Conservation (phyloP, 2,329 filamentous ascomycete genomes). For the Cordyceps cateniannulata region DNA sequence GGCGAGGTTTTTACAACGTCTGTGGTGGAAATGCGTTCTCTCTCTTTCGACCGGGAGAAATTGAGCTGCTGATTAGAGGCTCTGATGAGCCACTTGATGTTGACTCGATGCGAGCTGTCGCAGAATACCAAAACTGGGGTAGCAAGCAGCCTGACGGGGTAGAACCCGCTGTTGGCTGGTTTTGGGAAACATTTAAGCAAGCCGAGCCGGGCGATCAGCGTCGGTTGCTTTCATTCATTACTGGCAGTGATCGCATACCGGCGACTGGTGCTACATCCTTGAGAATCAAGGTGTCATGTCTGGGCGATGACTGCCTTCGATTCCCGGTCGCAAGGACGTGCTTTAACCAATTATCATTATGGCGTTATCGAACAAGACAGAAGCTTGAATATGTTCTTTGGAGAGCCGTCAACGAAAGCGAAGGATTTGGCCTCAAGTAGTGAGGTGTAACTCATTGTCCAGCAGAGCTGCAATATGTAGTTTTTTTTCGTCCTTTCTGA, state of each 20-base stretch:
- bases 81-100: conserved; percentile 82
- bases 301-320: conserved; percentile 66
- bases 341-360: conserved; percentile 79
- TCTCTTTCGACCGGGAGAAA: conserved; percentile 84
- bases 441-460: background rate
- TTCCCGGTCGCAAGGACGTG: conserved; percentile 86
- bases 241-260: conserved; percentile 83
- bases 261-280: conserved; percentile 79
- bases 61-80: conserved; percentile 78
- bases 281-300: conserved; percentile 66
- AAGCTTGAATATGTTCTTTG: conserved; percentile 68
- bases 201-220: conserved; percentile 64
- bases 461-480: background rate
- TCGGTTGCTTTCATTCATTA: conserved; percentile 78
- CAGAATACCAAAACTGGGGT: conserved; percentile 77
- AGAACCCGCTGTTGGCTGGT: conserved; percentile 72
- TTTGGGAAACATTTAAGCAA: conserved; percentile 74
- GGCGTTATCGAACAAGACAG: conserved; percentile 60
- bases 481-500: background rate
- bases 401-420: conserved; percentile 82
- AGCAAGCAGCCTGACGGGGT: conserved; percentile 45
- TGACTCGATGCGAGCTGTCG: conserved; percentile 65
- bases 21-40: conserved; percentile 83
- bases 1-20: conserved; percentile 87
- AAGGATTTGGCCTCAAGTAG: conserved; percentile 84